phyloP scores from a whole-genome alignment of 2,329 filamentous ascomycete species.

The Talaromyces sp. region DNA sequence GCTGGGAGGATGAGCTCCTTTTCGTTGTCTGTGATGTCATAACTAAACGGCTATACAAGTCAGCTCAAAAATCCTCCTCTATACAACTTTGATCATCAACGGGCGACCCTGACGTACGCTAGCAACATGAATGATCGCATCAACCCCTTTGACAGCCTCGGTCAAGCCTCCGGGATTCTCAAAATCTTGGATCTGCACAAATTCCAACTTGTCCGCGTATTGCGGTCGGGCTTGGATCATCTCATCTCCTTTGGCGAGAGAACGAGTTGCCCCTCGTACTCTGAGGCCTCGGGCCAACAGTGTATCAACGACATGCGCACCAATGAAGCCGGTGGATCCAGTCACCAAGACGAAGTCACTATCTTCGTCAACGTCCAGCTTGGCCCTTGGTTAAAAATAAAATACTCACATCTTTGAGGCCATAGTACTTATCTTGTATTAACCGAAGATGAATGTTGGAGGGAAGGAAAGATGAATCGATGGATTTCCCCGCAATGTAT shows the following conservation, averaged over 20 bases:
- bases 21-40: constrained; percentile 15
- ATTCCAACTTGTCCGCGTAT: constrained; percentile 8
- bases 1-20: constrained; percentile 18
- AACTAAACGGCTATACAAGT: constrained; percentile 11
- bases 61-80: not conserved
- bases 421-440: not conserved
- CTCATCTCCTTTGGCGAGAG: constrained; percentile 14
- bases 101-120: not conserved
- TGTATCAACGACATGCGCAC: constrained; percentile 25
- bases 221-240: constrained; percentile 18
- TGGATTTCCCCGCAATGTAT: not conserved
- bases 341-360: constrained; percentile 23
- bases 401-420: not conserved
- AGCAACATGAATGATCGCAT: constrained; percentile 15
- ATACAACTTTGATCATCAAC: not conserved
- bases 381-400: not conserved
- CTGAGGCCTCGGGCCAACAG: constrained; percentile 19
- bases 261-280: constrained; percentile 20
- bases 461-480: not conserved
- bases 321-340: constrained; percentile 29
- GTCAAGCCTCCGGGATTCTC: constrained; percentile 6
- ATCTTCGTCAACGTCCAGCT: not conserved
- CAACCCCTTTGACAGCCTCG: constrained; percentile 13
- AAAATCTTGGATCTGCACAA: constrained; percentile 16
- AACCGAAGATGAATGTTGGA: not conserved